Conservation (phyloP, 306 rosid species). For the Pterocarpus macrocarpus region DNA sequence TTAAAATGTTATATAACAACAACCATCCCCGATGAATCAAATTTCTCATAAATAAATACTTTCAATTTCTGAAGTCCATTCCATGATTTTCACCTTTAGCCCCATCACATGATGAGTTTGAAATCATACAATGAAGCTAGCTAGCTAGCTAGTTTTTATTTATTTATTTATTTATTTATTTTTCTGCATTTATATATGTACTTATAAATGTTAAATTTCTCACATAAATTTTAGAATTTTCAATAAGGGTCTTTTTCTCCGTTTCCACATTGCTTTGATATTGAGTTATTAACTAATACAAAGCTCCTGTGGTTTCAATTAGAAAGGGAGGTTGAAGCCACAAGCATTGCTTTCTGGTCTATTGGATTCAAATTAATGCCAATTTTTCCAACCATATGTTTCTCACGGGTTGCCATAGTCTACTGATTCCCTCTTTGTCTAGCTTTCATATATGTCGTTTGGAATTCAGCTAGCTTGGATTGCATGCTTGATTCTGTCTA, state of each 20-base stretch:
- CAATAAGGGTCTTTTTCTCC: background rate
- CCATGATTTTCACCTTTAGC: constrained; percentile 1
- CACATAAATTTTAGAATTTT: background rate
- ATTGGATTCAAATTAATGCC: background rate
- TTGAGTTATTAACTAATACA: background rate
- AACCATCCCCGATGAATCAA: background rate
- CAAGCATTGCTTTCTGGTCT: background rate
- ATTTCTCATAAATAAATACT: background rate
- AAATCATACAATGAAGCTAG: background rate
- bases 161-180: background rate
- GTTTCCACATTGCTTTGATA: background rate
- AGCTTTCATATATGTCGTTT: constrained; percentile 2
- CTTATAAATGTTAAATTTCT: background rate
- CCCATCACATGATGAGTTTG: background rate
- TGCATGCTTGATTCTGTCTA: constrained; percentile 10
- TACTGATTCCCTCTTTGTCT: background rate
- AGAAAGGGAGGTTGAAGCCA: background rate
- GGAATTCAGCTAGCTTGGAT: constrained; percentile 31
- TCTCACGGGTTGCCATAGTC: constrained; percentile 1
- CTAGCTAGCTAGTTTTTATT: background rate
- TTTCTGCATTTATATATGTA: background rate
- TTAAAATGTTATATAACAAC: background rate
- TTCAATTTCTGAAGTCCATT: background rate
- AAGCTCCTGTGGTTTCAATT: background rate
- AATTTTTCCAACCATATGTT: constrained; percentile 4